These are phyloP conservation scores for Lophiotrema nucula DNA, from an alignment of 495 filamentous ascomycete genomes.

Conservation along the genomic window DNA sequence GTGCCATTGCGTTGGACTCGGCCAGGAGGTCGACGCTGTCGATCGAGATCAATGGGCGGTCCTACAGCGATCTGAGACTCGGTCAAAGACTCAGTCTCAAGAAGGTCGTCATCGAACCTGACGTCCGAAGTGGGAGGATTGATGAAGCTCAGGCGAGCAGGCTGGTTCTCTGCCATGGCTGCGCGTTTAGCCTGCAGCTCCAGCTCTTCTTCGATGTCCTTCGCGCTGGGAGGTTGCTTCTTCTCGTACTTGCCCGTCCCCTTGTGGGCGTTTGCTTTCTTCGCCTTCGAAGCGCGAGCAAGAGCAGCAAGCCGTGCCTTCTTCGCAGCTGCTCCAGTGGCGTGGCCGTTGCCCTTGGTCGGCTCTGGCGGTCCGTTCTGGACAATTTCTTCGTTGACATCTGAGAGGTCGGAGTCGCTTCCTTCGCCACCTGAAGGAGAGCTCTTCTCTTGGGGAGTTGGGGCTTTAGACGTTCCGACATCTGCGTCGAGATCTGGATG, in stretches of 20 bases:
- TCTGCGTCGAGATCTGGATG: not conserved
- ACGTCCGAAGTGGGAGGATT: conserved; percentile 23
- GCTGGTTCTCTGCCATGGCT: conserved; percentile 13
- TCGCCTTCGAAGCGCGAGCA: conserved; percentile 30
- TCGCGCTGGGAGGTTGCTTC: conserved; percentile 15
- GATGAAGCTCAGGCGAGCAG: conserved; percentile 1
- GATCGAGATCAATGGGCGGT: conserved; percentile 12
- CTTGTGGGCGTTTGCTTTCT: conserved; percentile 12
- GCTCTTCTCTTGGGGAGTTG: conserved; percentile 3
- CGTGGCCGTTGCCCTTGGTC: conserved; percentile 1
- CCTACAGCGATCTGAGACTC: conserved; percentile 24
- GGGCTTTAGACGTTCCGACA: not conserved
- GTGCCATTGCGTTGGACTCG: not conserved
- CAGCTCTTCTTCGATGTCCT: conserved; percentile 12
- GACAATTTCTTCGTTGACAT: conserved; percentile 35
- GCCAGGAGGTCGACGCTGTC: conserved; percentile 7
- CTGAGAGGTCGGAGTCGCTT: conserved; percentile 29
- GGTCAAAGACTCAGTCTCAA: conserved; percentile 26
- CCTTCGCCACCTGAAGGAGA: conserved; percentile 7
- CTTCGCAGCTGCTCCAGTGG: conserved; percentile 3
- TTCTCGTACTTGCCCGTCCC: conserved; percentile 13
- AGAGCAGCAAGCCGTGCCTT: conserved; percentile 12
- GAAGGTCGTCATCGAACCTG: conserved; percentile 29
- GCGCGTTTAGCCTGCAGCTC: conserved; percentile 7
- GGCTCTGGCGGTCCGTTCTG: conserved; percentile 17